Evolutionary conservation across 805 yeast genomes (phyloP), one percentile per base, ranked within the genome.

Genomic region (Scheffersomyces coipomensis): DNA sequence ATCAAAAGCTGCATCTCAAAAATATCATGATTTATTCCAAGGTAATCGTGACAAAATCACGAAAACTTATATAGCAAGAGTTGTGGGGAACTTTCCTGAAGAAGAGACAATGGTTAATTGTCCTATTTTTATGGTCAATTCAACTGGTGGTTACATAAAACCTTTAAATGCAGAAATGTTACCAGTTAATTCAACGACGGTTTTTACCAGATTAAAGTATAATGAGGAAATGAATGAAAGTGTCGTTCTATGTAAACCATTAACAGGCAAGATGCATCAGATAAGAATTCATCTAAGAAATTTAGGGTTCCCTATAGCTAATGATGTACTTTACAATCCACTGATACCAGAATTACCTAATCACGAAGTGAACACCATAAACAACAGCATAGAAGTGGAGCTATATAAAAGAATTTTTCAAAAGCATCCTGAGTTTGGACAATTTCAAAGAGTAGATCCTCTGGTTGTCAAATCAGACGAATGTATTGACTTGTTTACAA

Each of bases 241-340:
- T 45, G 52, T 78, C 1, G 77, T 78, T 1, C 39, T 51, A 39
- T 78, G 83, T 45, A 53, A 51, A 30, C 82, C 83, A 0, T 42
- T 71, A 5, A 73, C 81, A 1, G 83, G 83, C 0, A 62, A 73
- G 44, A 75, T 75, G 53, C 83, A 78, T 54, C 83, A 78, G 52
- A 76, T 78, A 19, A 58, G 83, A 10, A 75, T 78, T 4, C 83
- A 78, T 52, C 53, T 78, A 10, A 53, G 79, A 17, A 71, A 75
- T 45, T 35, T 77, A 44, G 97, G 97, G 0, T 76, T 70, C 54
- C 97, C 98, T 0, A 91, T 91, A 33, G 88, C 86, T 3, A 90
- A 91, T 56, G 99, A 91, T 59, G 56, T 53, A 19, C 49, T 58
- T 10, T 70, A 70, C 43, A 56, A 60, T 36, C 54, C 57, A 2